Evolutionary conservation across 2,329 filamentous ascomycete genomes (phyloP), one percentile per base, ranked within the genome.

Genomic region (Colletotrichum chlorophyti): DNA sequence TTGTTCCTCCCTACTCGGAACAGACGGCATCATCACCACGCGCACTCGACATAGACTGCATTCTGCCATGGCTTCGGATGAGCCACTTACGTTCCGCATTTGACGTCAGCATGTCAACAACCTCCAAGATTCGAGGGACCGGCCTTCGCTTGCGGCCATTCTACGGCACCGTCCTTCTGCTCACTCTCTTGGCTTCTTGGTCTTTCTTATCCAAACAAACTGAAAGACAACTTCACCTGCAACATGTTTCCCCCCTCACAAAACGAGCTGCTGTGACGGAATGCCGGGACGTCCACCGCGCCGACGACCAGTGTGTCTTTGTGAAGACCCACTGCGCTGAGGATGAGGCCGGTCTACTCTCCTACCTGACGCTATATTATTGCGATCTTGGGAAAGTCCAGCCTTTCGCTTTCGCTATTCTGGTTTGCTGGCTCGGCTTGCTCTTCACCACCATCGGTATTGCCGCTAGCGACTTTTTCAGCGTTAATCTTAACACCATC

Each of bases 391-490:
- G 81, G 52, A 74, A 85, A 51, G 86, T 80, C 12, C 88, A 91
- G 69, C 87, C 90, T 1, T 63, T 96, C 41, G 92, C 91, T n/a
- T 96, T 99, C 68, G 70, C 80, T 19, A 78, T 96, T 37, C 79
- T 99, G 41, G 83, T 91, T 14, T 66, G 88, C 60, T 99, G 95
- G 95, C 84, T 97, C 6, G 90, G 86, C 32, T 78, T 98, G 52
- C 85, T 99, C 7, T 99, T 99, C 76, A 94, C 91, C 65, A 98
- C 95, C 12, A 97, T 99, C 64, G 95, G 95, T 59, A 97, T 99
- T 63, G 95, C 95, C 12, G 95, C 95, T 19, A 97, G 93, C 74
- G 95, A 99, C 76, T 99, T 99, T 79, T 95, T 99, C 76, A 98
- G 93, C 75, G 87, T 98, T 76, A 97, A 99, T 70, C 83, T 99